These are phyloP conservation scores for Calendula officinalis DNA, from an alignment of 129 eudicot genomes.

Conservation along the genomic window DNA sequence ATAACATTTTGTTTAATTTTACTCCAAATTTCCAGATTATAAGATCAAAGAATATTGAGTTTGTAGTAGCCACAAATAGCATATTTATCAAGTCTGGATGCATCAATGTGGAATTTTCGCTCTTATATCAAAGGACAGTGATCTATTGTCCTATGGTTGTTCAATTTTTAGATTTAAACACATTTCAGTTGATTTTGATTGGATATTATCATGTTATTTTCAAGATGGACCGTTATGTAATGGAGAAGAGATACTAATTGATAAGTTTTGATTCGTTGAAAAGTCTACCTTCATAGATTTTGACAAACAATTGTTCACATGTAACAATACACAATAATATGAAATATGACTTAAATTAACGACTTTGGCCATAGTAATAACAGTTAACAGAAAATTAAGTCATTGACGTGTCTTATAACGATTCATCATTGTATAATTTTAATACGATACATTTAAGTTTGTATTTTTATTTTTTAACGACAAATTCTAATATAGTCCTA, in stretches of 20 bases:
- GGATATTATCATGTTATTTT: constrained; percentile 49
- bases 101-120: constrained; percentile 64
- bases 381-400: no score
- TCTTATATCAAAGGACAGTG: constrained; percentile 57
- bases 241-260: constrained; percentile 74
- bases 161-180: constrained; percentile 25
- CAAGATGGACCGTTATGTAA: constrained; percentile 72
- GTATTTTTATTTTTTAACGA: no score
- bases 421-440: no score
- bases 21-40: constrained; percentile 48
- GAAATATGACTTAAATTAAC: no score
- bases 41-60: constrained; percentile 66
- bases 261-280: constrained; percentile 41
- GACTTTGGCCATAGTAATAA: no score
- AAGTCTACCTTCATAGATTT: constrained; percentile 49
- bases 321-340: no score
- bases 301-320: constrained; percentile 50
- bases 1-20: no score
- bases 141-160: constrained; percentile 50
- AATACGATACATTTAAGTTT: no score
- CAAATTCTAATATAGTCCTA: no score
- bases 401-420: no score
- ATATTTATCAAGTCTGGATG: constrained; percentile 60
- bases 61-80: constrained; percentile 82
- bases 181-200: constrained; percentile 12